Conservation (phyloP, 1,139 yeast genomes). For the Eremothecium cymbalariae region DNA sequence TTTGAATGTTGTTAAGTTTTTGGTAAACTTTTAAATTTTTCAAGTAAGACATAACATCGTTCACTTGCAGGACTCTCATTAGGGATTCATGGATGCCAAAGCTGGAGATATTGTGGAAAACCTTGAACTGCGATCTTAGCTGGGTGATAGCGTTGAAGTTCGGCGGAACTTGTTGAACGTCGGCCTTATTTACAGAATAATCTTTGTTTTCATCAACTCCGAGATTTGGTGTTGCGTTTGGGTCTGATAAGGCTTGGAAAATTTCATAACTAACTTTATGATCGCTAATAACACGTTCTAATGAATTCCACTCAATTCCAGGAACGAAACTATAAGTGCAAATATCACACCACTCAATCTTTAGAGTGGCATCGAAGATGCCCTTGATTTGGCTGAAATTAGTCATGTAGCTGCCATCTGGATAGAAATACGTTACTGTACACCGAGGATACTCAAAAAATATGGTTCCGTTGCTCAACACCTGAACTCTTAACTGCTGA, state of each 20-base stretch:
- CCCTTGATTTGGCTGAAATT: constrained; percentile 53
- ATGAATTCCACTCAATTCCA: constrained; percentile 39
- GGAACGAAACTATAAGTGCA: constrained; percentile 40
- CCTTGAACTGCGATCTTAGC: constrained; percentile 34
- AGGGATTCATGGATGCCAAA: constrained; percentile 61
- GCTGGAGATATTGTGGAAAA: constrained; percentile 38
- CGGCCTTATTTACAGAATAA: not conserved
- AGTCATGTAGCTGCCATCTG: constrained; percentile 63
- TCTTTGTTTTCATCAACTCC: not conserved
- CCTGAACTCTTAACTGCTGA: constrained; percentile 59
- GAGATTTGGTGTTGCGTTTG: not conserved
- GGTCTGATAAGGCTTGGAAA: constrained; percentile 7
- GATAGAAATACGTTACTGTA: constrained; percentile 46
- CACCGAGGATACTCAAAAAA: constrained; percentile 54
- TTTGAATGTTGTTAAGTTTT: constrained; percentile 16
- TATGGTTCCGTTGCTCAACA: constrained; percentile 57
- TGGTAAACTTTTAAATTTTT: constrained; percentile 35
- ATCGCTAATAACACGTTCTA: constrained; percentile 30
- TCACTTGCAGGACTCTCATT: constrained; percentile 61
- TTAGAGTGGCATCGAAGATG: constrained; percentile 51
- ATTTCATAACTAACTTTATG: constrained; percentile 19
- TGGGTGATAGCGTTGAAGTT: constrained; percentile 25
- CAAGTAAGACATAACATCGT: constrained; percentile 68
- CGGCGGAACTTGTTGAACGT: constrained; percentile 9
- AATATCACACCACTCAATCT: constrained; percentile 66